phyloP scores from a whole-genome alignment of 2,329 filamentous ascomycete species.

The Talaromyces rugulosus region DNA sequence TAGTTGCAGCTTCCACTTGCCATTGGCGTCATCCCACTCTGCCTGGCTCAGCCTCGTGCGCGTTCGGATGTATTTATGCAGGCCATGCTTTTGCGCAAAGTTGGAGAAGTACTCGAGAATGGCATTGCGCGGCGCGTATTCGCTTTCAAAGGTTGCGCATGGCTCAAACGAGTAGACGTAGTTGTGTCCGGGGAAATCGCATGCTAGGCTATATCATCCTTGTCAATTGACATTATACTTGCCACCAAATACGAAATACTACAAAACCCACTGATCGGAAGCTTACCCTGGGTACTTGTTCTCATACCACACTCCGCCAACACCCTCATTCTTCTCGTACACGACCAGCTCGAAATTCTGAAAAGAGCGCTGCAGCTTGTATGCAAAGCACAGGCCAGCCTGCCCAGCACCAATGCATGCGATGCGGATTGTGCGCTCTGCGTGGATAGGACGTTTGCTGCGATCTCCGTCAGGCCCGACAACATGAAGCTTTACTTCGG shows the following conservation, averaged over 20 bases:
- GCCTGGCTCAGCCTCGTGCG: neutral
- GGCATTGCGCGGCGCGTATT: neutral
- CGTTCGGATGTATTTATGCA: neutral
- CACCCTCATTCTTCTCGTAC: neutral
- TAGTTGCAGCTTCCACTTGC: neutral
- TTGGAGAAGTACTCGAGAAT: neutral
- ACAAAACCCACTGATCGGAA: neutral
- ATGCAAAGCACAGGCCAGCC: neutral
- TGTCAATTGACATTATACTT: neutral
- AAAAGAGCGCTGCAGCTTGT: too few relatives aligned
- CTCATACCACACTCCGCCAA: neutral
- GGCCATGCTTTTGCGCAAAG: neutral
- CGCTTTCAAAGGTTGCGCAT: neutral
- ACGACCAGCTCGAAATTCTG: neutral
- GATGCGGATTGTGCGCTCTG: neutral
- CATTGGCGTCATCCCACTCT: neutral
- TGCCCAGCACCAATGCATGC: neutral
- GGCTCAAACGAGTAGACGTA: neutral
- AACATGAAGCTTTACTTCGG: neutral
- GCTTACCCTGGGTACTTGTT: neutral
- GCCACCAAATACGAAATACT: neutral
- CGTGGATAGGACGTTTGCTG: neutral
- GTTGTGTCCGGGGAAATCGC: slow-evolving; percentile 1
- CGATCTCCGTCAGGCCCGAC: neutral
- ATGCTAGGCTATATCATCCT: neutral